phyloP scores from a whole-genome alignment of 2,329 filamentous ascomycete genomes.

The Epichloe glyceriae region DNA sequence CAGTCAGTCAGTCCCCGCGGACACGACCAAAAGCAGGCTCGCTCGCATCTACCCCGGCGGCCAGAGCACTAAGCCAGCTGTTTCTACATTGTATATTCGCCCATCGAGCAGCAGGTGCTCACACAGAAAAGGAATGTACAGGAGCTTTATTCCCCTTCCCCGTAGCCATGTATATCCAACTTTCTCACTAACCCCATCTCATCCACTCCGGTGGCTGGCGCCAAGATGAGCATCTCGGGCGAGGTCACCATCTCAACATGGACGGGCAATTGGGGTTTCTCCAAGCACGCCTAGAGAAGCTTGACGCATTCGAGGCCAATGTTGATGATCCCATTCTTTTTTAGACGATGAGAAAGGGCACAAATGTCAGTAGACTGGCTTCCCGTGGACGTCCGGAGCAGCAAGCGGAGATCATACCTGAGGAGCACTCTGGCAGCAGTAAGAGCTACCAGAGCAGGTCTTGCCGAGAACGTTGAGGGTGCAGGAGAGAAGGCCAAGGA shows the following conservation, averaged over 20 bases:
- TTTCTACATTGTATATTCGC: too few species aligned
- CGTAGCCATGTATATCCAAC: too few species aligned
- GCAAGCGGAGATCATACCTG: slow-evolving; percentile 1
- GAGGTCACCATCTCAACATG: not conserved
- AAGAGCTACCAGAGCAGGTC: not conserved
- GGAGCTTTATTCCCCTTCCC: too few species aligned
- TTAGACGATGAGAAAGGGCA: not conserved
- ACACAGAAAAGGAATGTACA: too few species aligned
- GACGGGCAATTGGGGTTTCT: not conserved
- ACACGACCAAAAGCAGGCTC: too few species aligned
- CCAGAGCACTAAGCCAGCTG: too few species aligned
- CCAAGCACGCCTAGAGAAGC: not conserved
- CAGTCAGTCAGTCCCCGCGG: too few species aligned
- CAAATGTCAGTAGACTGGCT: not conserved
- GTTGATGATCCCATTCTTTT: slow-evolving; percentile 4
- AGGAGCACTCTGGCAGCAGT: slow-evolving; percentile 4
- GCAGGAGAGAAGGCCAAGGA: not conserved
- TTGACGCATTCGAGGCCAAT: not conserved
- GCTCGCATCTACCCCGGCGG: too few species aligned
- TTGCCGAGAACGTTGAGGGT: not conserved
- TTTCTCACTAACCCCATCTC: too few species aligned
- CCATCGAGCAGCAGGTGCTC: too few species aligned
- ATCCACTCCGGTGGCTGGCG: too few species aligned
- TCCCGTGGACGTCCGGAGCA: not conserved
- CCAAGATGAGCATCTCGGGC: too few species aligned